Conservation (phyloP, 208 protist genomes). For the Trypanosoma cruzi region DNA sequence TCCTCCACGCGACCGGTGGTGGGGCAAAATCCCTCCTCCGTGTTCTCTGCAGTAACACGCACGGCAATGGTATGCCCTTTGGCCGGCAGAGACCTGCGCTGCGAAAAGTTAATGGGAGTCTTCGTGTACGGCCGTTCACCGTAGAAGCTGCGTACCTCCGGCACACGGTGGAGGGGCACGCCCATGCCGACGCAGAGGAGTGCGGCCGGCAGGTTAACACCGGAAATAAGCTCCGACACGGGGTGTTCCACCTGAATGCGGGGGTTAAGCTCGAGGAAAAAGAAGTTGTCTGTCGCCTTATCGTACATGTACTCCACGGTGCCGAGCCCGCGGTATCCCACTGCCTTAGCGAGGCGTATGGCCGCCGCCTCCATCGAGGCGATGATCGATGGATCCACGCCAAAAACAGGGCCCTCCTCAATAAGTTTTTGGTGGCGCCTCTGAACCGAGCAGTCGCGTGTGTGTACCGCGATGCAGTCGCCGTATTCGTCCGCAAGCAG, state of each 20-base stretch:
- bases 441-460: slow-evolving; percentile 98
- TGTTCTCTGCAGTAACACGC: slow-evolving; percentile 98
- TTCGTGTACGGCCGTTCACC: slow-evolving; percentile 69
- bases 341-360: slow-evolving; percentile 91
- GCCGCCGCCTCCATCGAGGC: slow-evolving; percentile 93
- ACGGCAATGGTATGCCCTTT: slow-evolving; percentile 96
- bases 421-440: slow-evolving; percentile 98
- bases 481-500: slow-evolving; percentile 95
- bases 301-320: slow-evolving; percentile 98
- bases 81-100: slow-evolving; percentile 44
- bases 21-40: slow-evolving; percentile 96
- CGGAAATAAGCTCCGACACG: slow-evolving; percentile 97
- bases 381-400: slow-evolving; percentile 79
- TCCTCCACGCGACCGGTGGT: slow-evolving; percentile 94
- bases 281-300: slow-evolving; percentile 85
- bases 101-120: slow-evolving; percentile 91
- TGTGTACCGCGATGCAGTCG: slow-evolving; percentile 94
- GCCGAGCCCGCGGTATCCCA: slow-evolving; percentile 94
- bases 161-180: slow-evolving; percentile 94
- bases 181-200: slow-evolving; percentile 98
- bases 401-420: slow-evolving; percentile 96
- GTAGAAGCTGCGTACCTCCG: slow-evolving; percentile 96
- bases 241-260: slow-evolving; percentile 98
- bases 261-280: slow-evolving; percentile 98
- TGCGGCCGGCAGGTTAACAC: slow-evolving; percentile 95